Conservation (phyloP, 176 grass and related monocot genomes). For the Zea luxurians region DNA sequence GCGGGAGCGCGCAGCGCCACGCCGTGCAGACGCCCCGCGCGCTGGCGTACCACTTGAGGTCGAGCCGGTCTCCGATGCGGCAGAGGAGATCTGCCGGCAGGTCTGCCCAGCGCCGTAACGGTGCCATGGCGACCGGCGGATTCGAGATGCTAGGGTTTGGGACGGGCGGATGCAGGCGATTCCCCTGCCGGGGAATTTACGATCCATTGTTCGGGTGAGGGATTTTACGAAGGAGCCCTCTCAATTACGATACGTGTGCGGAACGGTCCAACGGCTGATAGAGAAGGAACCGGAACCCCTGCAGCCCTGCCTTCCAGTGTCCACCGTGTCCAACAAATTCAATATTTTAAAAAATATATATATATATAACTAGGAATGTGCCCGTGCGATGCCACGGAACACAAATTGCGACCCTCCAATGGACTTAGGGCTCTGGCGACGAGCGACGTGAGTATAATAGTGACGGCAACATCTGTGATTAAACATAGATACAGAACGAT, state of each 20-base stretch:
- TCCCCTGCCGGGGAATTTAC: constrained; percentile 45
- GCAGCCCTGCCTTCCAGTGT: no score
- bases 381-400: no score
- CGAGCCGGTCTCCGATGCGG: constrained; percentile 54
- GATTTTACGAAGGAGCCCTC: constrained; percentile 20
- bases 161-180: not conserved
- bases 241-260: not conserved
- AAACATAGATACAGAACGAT: no score
- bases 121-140: constrained; percentile 40
- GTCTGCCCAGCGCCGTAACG: constrained; percentile 58
- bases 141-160: constrained; percentile 31
- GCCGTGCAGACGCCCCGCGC: constrained; percentile 51
- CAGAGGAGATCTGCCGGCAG: constrained; percentile 54
- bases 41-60: constrained; percentile 61
- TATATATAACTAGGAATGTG: no score
- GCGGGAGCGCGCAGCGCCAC: constrained; percentile 49
- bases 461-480: no score
- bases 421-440: no score
- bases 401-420: no score
- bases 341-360: no score
- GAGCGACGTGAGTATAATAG: no score
- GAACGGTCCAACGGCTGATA: not conserved
- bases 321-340: no score
- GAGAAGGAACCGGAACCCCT: not conserved
- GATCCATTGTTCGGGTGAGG: constrained; percentile 27